These are phyloP conservation scores for Vigna angularis DNA, from an alignment of 306 rosid genomes.

Conservation along the genomic window DNA sequence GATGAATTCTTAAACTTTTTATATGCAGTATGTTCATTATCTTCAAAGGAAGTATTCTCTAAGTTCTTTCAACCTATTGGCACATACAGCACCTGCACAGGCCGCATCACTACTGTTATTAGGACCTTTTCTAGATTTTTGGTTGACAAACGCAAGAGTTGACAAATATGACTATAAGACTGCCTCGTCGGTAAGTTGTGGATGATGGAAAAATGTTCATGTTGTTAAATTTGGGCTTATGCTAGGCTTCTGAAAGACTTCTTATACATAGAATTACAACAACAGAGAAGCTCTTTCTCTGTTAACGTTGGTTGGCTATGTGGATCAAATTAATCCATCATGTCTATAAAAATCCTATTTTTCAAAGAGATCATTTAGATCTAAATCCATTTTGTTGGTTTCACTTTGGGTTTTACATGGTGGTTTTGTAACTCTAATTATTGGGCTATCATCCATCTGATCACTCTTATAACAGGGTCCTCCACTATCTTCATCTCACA, in stretches of 20 bases:
- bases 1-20: constrained; percentile 33
- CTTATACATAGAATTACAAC: background rate
- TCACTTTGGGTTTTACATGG: background rate
- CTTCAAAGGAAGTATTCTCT: constrained; percentile 88
- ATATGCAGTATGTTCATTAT: constrained; percentile 75
- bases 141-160: constrained; percentile 73
- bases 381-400: constrained; percentile 18
- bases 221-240: background rate
- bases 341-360: background rate
- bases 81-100: constrained; percentile 89
- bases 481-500: background rate
- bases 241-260: background rate
- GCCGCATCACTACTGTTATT: constrained; percentile 68
- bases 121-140: constrained; percentile 83
- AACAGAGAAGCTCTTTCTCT: background rate
- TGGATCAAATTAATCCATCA: background rate
- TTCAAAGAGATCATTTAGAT: background rate
- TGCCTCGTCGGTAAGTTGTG: constrained; percentile 60
- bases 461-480: background rate
- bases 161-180: constrained; percentile 56
- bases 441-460: background rate
- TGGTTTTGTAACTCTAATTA: background rate
- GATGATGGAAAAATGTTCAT: background rate
- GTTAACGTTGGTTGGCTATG: background rate
- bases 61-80: constrained; percentile 82